These are phyloP conservation scores for Musa troglodytarum DNA, from an alignment of 176 grass and related monocot species.

Conservation along the genomic window DNA sequence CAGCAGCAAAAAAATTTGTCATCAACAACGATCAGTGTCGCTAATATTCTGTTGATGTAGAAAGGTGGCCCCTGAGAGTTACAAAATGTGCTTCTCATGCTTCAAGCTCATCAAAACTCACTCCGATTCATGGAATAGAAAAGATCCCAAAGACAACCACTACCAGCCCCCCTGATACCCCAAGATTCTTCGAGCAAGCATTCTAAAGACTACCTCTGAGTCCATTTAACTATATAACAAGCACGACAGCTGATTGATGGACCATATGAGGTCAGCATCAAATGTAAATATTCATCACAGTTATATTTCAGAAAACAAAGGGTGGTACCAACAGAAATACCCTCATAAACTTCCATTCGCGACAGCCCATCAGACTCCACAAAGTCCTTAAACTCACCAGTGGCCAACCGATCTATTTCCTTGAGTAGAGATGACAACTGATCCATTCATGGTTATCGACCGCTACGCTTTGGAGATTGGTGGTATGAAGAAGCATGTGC, in stretches of 20 bases:
- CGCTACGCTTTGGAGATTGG: constrained; percentile 61
- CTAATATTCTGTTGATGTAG: too few species aligned
- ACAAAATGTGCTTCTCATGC: too few species aligned
- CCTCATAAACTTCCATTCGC: background rate
- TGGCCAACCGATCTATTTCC: background rate
- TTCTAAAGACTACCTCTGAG: too few species aligned
- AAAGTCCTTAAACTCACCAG: background rate
- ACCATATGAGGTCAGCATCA: background rate
- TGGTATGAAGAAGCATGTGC: constrained; percentile 68
- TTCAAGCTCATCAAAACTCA: too few species aligned
- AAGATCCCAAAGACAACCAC: too few species aligned
- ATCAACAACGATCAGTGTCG: too few species aligned
- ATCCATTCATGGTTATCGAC: constrained; percentile 11
- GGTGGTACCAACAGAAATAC: background rate
- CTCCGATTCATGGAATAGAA: too few species aligned
- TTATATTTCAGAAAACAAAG: background rate
- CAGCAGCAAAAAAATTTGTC: too few species aligned
- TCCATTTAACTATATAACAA: background rate
- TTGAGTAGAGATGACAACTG: background rate
- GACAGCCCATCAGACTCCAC: background rate
- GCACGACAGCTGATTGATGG: background rate
- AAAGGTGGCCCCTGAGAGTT: too few species aligned
- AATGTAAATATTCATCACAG: background rate
- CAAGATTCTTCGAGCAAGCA: too few species aligned
- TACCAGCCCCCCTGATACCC: too few species aligned